Conservation (phyloP, 768 basidiomycete species). For the Phanerochaete sordida region DNA sequence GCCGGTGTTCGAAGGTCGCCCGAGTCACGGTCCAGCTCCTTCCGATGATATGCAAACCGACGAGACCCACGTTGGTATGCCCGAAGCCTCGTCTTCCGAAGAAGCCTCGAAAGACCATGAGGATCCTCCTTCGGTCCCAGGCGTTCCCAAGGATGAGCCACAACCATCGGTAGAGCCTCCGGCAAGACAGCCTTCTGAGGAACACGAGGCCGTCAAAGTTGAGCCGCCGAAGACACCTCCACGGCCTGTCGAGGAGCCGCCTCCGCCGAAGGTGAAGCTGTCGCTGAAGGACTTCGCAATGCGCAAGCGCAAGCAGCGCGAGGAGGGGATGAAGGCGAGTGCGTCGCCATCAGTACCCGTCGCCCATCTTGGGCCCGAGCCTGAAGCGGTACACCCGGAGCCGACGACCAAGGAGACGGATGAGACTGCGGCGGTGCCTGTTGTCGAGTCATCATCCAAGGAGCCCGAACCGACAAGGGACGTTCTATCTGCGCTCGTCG, state of each 20-base stretch:
- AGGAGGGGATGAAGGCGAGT: constrained; percentile 35
- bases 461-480: not conserved
- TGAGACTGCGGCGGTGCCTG: not conserved
- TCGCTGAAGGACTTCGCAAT: constrained; percentile 56
- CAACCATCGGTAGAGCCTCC: not conserved
- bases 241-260: not conserved
- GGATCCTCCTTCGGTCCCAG: not conserved
- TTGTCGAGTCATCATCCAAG: not conserved
- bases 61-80: not conserved
- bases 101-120: not conserved
- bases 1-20: not conserved
- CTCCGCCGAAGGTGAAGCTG: constrained; percentile 45
- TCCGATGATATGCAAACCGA: not conserved
- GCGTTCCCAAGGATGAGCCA: not conserved
- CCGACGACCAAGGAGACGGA: not conserved
- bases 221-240: not conserved
- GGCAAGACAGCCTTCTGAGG: not conserved
- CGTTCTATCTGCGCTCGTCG: not conserved
- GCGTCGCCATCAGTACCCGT: constrained; percentile 19
- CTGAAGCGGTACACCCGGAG: not conserved
- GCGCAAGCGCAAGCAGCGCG: constrained; percentile 50
- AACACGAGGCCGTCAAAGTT: not conserved
- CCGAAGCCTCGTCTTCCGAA: not conserved
- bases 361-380: not conserved
- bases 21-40: not conserved